A percentile compares a stretch with the other conserved stretches of the same genome.
phyloP scores from a whole-genome alignment of 768 basidiomycete species.

The Glaciozyma martinii region DNA sequence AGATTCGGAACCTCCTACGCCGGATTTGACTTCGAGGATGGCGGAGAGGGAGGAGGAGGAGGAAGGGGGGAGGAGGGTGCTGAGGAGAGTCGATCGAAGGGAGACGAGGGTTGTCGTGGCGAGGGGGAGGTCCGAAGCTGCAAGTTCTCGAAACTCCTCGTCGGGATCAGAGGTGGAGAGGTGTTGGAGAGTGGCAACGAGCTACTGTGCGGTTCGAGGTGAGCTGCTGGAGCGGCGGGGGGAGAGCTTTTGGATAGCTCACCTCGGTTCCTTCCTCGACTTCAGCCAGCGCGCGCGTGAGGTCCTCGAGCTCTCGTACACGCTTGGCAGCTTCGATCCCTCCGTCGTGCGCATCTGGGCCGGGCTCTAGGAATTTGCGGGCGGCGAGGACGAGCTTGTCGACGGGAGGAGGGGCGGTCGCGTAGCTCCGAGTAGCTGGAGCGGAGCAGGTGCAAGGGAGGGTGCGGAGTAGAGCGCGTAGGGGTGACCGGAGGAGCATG shows the following conservation, averaged over 20 bases:
- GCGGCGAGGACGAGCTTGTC: slow-evolving; percentile 8
- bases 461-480: too few relatives aligned
- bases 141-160: slow-evolving; percentile 62
- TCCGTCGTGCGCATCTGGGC: not conserved
- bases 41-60: slow-evolving; percentile 46
- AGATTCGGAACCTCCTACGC: slow-evolving; percentile 84
- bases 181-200: slow-evolving; percentile 18
- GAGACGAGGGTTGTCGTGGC: slow-evolving; percentile 4
- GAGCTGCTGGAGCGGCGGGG: not conserved
- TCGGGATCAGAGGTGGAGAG: slow-evolving; percentile 53
- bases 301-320: slow-evolving; percentile 2
- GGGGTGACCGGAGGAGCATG: too few relatives aligned
- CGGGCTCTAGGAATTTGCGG: not conserved
- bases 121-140: slow-evolving; percentile 37
- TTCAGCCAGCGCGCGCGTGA: slow-evolving; percentile 1
- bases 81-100: slow-evolving; percentile 5
- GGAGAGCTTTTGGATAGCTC: not conserved
- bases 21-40: slow-evolving; percentile 81
- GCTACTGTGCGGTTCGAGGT: not conserved
- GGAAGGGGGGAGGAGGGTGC: slow-evolving; percentile 19
- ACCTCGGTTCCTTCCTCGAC: slow-evolving; percentile 16
- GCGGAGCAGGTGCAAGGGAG: not conserved
- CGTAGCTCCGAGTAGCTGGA: not conserved
- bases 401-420: not conserved
- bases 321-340: slow-evolving; percentile 9